Evolutionary conservation across 192 early-diverging fungal species (phyloP).

Genomic region (Coemansia asiatica): DNA sequence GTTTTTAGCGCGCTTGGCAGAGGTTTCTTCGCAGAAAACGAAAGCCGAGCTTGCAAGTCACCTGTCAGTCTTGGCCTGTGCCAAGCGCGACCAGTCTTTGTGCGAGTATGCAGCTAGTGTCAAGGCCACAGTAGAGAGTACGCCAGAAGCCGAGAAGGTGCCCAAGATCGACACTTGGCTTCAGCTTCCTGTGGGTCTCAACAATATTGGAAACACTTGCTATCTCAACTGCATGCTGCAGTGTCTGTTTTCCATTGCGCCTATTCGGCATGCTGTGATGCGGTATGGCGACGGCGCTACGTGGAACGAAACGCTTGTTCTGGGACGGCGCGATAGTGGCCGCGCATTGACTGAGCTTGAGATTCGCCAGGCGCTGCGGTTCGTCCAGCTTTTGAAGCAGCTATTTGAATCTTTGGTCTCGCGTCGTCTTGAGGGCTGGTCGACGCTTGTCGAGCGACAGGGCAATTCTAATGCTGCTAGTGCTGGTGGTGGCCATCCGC

Average conservation of each 20-base stretch:
- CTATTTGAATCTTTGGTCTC: conserved; percentile 56
- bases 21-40: conserved; percentile 30
- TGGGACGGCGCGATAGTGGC: conserved; percentile 42
- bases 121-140: conserved; percentile 7
- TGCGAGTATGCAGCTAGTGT: conserved; percentile 27
- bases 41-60: conserved; percentile 33
- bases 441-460: conserved; percentile 29
- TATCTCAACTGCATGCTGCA: conserved; percentile 85
- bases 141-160: background rate
- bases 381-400: conserved; percentile 56
- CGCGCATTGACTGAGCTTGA: conserved; percentile 21
- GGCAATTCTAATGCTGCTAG: background rate
- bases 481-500: conserved; percentile 40
- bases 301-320: conserved; percentile 42
- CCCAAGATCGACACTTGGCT: conserved; percentile 32
- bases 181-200: conserved; percentile 67
- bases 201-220: conserved; percentile 87
- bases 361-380: conserved; percentile 26
- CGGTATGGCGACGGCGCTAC: conserved; percentile 33
- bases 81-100: conserved; percentile 26
- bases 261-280: conserved; percentile 64
- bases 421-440: conserved; percentile 28
- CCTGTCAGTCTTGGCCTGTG: conserved; percentile 17
- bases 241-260: conserved; percentile 68
- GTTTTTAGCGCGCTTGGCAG: conserved; percentile 27